Percentiles rank a stretch among this genome's conserved stretches.
phyloP scores from a whole-genome alignment of 768 basidiomycete species.

The Sporobolomyces phaffii region DNA sequence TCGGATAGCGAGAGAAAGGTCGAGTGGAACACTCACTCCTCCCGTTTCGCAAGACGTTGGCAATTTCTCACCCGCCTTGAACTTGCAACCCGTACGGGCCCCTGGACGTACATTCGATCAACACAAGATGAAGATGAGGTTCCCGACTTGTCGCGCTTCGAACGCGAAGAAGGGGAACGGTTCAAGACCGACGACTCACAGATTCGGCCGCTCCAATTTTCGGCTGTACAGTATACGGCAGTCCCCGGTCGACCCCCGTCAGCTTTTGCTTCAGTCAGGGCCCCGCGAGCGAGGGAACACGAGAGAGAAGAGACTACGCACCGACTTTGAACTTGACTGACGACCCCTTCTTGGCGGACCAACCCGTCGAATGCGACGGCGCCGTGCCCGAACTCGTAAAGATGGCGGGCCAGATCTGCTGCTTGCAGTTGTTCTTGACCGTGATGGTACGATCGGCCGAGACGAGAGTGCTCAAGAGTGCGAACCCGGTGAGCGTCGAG shows the following conservation, averaged over 20 bases:
- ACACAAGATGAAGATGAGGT: too few relatives aligned
- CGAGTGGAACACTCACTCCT: constrained; percentile 34
- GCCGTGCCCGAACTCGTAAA: constrained; percentile 31
- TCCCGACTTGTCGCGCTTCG: too few relatives aligned
- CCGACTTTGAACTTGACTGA: constrained; percentile 52
- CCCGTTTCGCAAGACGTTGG: constrained; percentile 48
- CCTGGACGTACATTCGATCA: constrained; percentile 27
- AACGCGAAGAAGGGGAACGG: background rate
- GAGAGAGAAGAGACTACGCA: too few relatives aligned
- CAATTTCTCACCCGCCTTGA: constrained; percentile 44
- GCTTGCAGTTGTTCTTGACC: constrained; percentile 14
- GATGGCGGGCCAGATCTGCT: constrained; percentile 25
- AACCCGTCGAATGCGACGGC: constrained; percentile 28
- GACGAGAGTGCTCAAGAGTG: background rate
- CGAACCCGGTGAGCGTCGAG: background rate
- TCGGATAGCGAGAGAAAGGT: background rate
- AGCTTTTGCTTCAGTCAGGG: background rate
- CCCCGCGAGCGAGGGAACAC: too few relatives aligned
- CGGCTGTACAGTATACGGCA: constrained; percentile 45
- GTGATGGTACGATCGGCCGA: constrained; percentile 5
- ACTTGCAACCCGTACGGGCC: constrained; percentile 50
- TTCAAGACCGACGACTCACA: constrained; percentile 51
- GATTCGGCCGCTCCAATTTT: constrained; percentile 63
- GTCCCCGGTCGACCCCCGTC: background rate
- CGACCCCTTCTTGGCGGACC: constrained; percentile 41